Conservation (phyloP, 441 rosid species). For the Erodium chrysanthum region DNA sequence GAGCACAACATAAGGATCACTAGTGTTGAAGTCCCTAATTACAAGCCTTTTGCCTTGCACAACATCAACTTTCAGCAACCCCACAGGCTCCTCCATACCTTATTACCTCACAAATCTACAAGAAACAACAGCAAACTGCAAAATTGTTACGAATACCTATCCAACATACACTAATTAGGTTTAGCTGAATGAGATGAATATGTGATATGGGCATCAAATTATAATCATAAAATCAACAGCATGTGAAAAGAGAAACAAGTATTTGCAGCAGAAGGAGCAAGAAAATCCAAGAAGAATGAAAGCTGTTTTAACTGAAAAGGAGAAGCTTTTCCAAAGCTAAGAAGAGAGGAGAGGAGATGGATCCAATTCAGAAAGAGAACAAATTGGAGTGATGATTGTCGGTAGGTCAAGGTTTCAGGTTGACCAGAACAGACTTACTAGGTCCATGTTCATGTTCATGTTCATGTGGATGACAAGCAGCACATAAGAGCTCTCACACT, state of each 20-base stretch:
- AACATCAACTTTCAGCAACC: conserved; percentile 59
- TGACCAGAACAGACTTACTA: neutral
- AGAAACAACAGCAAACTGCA: neutral
- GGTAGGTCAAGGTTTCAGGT: neutral
- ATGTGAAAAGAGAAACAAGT: too few species aligned
- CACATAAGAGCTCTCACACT: too few species aligned
- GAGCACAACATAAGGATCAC: conserved; percentile 90
- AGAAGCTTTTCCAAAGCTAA: too few species aligned
- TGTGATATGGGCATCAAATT: neutral
- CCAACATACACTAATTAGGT: neutral
- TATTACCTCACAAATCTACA: conserved; percentile 3
- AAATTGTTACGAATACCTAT: too few species aligned
- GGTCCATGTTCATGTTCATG: too few species aligned
- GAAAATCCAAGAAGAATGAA: neutral
- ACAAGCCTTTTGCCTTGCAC: conserved; percentile 68
- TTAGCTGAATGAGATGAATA: neutral
- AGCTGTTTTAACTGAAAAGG: too few species aligned
- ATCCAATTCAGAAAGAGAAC: neutral
- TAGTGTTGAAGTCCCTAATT: conserved; percentile 83
- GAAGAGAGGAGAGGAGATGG: neutral
- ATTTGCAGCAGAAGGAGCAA: neutral
- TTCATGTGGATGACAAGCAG: too few species aligned
- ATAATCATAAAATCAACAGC: neutral
- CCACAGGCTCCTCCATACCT: conserved; percentile 55
- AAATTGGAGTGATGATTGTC: neutral